A percentile compares a stretch with the other conserved stretches of the same genome.
These are phyloP conservation scores for Scheffersomyces illinoinensis DNA, from an alignment of 1,139 yeast species.

Conservation along the genomic window DNA sequence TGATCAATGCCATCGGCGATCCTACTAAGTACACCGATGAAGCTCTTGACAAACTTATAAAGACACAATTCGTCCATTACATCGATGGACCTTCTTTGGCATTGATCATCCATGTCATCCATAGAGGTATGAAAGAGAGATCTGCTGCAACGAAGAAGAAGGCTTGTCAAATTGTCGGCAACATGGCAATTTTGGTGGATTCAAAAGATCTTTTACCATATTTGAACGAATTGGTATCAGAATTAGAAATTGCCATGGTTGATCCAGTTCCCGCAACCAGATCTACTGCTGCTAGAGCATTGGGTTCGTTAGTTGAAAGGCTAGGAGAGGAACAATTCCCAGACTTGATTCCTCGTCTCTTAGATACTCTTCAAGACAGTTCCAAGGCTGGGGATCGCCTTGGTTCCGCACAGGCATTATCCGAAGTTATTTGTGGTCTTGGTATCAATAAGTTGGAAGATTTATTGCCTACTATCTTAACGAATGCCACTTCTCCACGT, in stretches of 20 bases:
- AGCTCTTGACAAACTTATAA: slow-evolving; percentile 82
- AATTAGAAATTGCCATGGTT: slow-evolving; percentile 92
- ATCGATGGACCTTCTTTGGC: slow-evolving; percentile 98
- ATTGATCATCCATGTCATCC: slow-evolving; percentile 87
- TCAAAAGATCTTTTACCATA: slow-evolving; percentile 84
- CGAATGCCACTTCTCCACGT: slow-evolving; percentile 68
- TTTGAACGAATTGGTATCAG: slow-evolving; percentile 71
- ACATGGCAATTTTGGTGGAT: slow-evolving; percentile 95
- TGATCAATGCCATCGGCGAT: slow-evolving; percentile 92
- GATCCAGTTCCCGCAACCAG: slow-evolving; percentile 98
- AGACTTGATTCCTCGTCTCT: slow-evolving; percentile 76
- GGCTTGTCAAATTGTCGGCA: slow-evolving; percentile 97
- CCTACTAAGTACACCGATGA: slow-evolving; percentile 87
- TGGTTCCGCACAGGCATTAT: slow-evolving; percentile 96
- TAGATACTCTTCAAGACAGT: slow-evolving; percentile 77
- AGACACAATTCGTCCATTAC: slow-evolving; percentile 93
- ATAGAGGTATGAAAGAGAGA: slow-evolving; percentile 92
- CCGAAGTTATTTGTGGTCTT: slow-evolving; percentile 91
- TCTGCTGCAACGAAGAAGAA: slow-evolving; percentile 90
- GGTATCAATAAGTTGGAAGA: slow-evolving; percentile 89
- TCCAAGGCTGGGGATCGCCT: slow-evolving; percentile 86
- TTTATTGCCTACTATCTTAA: slow-evolving; percentile 74
- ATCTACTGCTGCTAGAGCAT: slow-evolving; percentile 96
- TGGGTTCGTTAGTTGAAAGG: slow-evolving; percentile 94
- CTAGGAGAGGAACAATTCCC: slow-evolving; percentile 97